Evolutionary conservation across 179 eudicot species (phyloP).

Genomic region (Beta corolliflora): DNA sequence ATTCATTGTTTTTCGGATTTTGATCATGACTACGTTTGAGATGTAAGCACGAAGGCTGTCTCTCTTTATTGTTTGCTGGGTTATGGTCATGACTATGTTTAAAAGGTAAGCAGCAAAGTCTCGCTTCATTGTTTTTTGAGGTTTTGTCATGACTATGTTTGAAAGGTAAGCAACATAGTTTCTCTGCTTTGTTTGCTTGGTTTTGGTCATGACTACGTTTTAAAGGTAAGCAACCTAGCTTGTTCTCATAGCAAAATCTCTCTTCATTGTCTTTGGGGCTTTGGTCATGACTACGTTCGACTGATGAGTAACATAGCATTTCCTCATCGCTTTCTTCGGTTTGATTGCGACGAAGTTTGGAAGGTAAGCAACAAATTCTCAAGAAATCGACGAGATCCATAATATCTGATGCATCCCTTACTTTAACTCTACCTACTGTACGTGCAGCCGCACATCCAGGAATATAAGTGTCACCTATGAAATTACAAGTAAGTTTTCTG

Average conservation of each 20-base stretch:
- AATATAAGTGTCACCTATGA: slow-evolving; percentile 1
- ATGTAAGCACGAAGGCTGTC: too few species aligned
- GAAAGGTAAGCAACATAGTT: too few species aligned
- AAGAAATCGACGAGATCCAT: slow-evolving; percentile 33
- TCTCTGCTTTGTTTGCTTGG: background rate
- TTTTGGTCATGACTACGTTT: too few species aligned
- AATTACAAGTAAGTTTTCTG: slow-evolving; percentile 1
- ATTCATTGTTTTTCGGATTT: too few species aligned
- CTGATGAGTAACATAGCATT: too few species aligned
- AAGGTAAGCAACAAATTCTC: background rate
- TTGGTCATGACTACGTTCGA: too few species aligned
- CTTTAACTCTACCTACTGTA: background rate
- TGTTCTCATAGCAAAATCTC: too few species aligned
- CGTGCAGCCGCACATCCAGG: slow-evolving; percentile 6
- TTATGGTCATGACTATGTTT: background rate
- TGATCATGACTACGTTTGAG: too few species aligned
- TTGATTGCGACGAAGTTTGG: too few species aligned
- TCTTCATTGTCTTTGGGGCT: background rate
- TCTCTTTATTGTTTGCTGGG: background rate
- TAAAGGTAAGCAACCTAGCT: too few species aligned
- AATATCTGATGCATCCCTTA: background rate
- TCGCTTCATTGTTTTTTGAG: background rate
- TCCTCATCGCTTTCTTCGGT: too few species aligned
- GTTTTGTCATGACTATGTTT: too few species aligned
- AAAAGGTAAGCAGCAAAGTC: slow-evolving; percentile 21